A percentile compares a stretch with the other conserved stretches of the same genome.
phyloP scores from a whole-genome alignment of 306 rosid species.

The Cucumis sativus region Cucumber_9930_V3 NC_026657.2:32874001-32874500 shows the following conservation, averaged over 20 bases:
- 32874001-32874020: not conserved
- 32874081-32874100: not conserved
- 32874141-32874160: not conserved
- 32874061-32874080: not conserved
- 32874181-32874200: not conserved
- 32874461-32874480: constrained; percentile 63
- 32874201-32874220: not conserved
- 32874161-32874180: not conserved
- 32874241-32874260: not conserved
- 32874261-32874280: not conserved
- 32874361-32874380: not conserved
- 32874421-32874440: not conserved
- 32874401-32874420: not conserved
- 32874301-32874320: not conserved
- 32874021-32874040: not conserved
- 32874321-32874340: not conserved
- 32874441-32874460: not conserved
- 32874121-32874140: not conserved
- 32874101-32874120: not conserved
- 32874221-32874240: not conserved
- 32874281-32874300: not conserved
- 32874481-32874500: constrained; percentile 83
- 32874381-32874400: not conserved
- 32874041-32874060: not conserved
- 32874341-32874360: not conserved